Percentiles rank a stretch among this genome's conserved stretches.
Evolutionary conservation across 768 basidiomycete species (phyloP).

Genomic region (Chalciporus sphaerocephalus): DNA sequence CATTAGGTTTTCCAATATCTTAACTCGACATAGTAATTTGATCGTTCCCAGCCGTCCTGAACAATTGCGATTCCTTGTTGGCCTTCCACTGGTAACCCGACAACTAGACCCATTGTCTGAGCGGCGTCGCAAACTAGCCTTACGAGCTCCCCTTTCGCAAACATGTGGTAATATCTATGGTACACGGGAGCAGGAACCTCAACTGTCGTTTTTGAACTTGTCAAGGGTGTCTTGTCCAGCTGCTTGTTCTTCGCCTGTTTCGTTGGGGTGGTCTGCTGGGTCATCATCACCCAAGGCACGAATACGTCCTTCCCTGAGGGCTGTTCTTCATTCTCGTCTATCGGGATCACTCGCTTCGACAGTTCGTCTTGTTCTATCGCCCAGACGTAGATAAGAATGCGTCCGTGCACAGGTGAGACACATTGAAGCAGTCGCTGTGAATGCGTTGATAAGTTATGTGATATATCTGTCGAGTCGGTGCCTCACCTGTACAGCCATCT

Average conservation of each 20-base stretch:
- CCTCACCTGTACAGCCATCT: slow-evolving; percentile 66
- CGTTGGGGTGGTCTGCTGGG: slow-evolving; percentile 30
- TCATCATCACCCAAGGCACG: slow-evolving; percentile 80
- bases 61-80: slow-evolving; percentile 58
- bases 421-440: slow-evolving; percentile 56
- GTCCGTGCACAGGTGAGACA: slow-evolving; percentile 66
- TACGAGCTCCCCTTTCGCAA: slow-evolving; percentile 72
- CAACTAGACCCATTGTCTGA: slow-evolving; percentile 45
- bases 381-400: slow-evolving; percentile 93
- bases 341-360: slow-evolving; percentile 67
- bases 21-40: slow-evolving; percentile 83
- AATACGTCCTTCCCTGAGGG: slow-evolving; percentile 72
- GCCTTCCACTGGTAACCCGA: slow-evolving; percentile 37
- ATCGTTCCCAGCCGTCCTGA: slow-evolving; percentile 80
- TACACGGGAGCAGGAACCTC: slow-evolving; percentile 43
- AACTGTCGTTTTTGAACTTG: slow-evolving; percentile 1
- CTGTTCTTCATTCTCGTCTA: slow-evolving; percentile 10
- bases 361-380: slow-evolving; percentile 87
- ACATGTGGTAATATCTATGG: slow-evolving; percentile 97
- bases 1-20: slow-evolving; percentile 49
- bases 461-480: background rate
- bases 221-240: background rate
- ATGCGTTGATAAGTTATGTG: background rate
- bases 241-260: slow-evolving; percentile 14
- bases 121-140: slow-evolving; percentile 63